Percentiles rank a stretch among this genome's conserved stretches.
phyloP scores from a whole-genome alignment of 75 land plant genomes.

The Gnetum montanum region DNA sequence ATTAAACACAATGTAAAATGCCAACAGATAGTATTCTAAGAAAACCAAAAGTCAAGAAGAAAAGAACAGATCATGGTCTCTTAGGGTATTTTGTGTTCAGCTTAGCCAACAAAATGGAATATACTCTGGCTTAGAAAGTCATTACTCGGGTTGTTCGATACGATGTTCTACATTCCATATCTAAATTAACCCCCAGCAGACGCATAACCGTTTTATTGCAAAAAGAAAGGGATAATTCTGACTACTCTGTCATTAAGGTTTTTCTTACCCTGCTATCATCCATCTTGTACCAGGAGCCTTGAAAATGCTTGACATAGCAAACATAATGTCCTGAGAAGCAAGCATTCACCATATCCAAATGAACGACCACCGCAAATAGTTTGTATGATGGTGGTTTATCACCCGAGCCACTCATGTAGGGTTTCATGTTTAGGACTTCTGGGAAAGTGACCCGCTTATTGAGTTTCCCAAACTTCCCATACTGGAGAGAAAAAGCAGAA shows the following conservation, averaged over 20 bases:
- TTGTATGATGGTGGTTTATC: slow-evolving; percentile 55
- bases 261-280: slow-evolving; percentile 83
- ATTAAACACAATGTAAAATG: no score
- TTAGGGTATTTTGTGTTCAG: no score
- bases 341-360: slow-evolving; percentile 76
- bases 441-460: slow-evolving; percentile 73
- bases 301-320: slow-evolving; percentile 64
- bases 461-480: slow-evolving; percentile 87
- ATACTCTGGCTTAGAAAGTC: no score
- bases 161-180: not conserved
- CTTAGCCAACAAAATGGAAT: no score
- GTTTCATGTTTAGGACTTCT: slow-evolving; percentile 57
- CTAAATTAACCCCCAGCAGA: not conserved
- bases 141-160: no score
- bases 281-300: slow-evolving; percentile 69
- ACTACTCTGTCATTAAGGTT: no score
- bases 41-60: no score
- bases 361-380: slow-evolving; percentile 88
- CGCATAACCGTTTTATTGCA: no score
- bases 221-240: no score
- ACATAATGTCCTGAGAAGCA: slow-evolving; percentile 90
- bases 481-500: slow-evolving; percentile 37
- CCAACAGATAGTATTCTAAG: no score
- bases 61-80: no score
- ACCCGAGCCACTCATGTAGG: slow-evolving; percentile 53